These are phyloP conservation scores for Cynanchum wilfordii DNA, from an alignment of 257 asterid species.

Conservation along the genomic window DNA sequence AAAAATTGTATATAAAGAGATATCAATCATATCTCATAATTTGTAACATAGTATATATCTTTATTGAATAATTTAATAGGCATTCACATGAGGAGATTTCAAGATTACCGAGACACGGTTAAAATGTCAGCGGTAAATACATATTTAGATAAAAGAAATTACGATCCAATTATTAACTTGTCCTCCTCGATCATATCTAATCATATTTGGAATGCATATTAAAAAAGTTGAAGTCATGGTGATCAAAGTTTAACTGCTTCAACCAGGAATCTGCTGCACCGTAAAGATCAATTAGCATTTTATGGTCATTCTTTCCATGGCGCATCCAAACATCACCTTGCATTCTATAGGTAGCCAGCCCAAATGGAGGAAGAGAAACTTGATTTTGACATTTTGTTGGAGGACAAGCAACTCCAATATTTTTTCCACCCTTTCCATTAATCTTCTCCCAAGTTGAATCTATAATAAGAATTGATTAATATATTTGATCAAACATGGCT, in stretches of 20 bases:
- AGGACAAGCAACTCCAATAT: background rate
- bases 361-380: slow-evolving; percentile 64
- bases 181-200: background rate
- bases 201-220: background rate
- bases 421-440: background rate
- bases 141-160: too few species aligned
- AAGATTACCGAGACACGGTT: too few species aligned
- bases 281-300: slow-evolving; percentile 21
- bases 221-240: slow-evolving; percentile 40
- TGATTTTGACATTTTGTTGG: slow-evolving; percentile 14
- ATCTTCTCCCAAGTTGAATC: slow-evolving; percentile 7
- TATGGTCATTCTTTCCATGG: slow-evolving; percentile 32
- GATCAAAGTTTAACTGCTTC: slow-evolving; percentile 28
- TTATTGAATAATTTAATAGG: too few species aligned
- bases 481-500: too few species aligned
- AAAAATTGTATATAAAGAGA: too few species aligned
- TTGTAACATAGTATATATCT: too few species aligned
- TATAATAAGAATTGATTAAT: background rate
- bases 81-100: too few species aligned
- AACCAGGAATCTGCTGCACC: slow-evolving; percentile 36
- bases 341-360: slow-evolving; percentile 67
- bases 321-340: slow-evolving; percentile 67
- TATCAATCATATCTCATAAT: too few species aligned
- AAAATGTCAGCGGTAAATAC: too few species aligned
- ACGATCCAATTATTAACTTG: too few species aligned